Evolutionary conservation across 768 basidiomycete species (phyloP).

Genomic region (Leucocoprinus sp.): DNA sequence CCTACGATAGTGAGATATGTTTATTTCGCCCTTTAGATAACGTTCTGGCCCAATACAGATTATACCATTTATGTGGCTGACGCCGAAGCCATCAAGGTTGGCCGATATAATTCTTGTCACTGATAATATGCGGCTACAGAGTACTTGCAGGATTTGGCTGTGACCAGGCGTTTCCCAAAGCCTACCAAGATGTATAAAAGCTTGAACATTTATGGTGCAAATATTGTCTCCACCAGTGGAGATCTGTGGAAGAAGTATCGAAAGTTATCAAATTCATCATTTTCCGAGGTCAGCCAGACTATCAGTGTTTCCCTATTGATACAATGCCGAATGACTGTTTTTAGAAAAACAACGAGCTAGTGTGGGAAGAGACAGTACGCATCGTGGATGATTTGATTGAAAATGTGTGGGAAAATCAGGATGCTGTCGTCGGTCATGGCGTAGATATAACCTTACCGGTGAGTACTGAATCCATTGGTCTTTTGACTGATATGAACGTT

Average conservation of each 20-base stretch:
- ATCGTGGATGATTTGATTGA: slow-evolving; percentile 35
- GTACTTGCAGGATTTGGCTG: slow-evolving; percentile 43
- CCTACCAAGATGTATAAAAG: slow-evolving; percentile 36
- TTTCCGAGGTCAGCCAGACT: slow-evolving; percentile 43
- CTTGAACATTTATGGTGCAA: slow-evolving; percentile 46
- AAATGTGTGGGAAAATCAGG: slow-evolving; percentile 37
- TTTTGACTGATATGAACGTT: too few relatives aligned
- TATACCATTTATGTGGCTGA: slow-evolving; percentile 27
- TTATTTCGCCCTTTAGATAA: slow-evolving; percentile 17
- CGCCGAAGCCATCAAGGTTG: slow-evolving; percentile 32
- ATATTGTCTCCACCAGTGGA: slow-evolving; percentile 58
- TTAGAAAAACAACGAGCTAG: slow-evolving; percentile 38
- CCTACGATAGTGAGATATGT: background rate
- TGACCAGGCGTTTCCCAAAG: slow-evolving; percentile 49
- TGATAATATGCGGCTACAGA: background rate
- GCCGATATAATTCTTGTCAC: background rate
- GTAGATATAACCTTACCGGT: slow-evolving; percentile 50
- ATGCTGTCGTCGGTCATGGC: slow-evolving; percentile 33
- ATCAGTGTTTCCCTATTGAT: background rate
- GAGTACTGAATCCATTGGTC: slow-evolving; percentile 13
- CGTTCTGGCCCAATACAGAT: slow-evolving; percentile 17
- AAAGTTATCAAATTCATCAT: slow-evolving; percentile 56
- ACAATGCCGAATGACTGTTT: background rate
- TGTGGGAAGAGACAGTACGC: slow-evolving; percentile 40
- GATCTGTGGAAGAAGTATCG: slow-evolving; percentile 60